Evolutionary conservation across 169 alveolate genomes (phyloP), one percentile per base, ranked within the genome.

Genomic region (Plasmodium blacklocki): DNA sequence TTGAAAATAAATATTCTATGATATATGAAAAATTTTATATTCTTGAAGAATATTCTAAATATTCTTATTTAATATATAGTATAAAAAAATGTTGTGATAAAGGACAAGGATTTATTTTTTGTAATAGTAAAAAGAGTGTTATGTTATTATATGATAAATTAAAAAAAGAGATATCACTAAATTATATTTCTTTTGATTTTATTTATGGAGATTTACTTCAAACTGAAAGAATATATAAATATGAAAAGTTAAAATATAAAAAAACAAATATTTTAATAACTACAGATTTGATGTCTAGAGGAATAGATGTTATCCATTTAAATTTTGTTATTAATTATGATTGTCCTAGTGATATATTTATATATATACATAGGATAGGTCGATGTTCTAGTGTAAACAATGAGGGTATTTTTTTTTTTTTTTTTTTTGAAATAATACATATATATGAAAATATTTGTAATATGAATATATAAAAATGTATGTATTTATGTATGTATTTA

Each of bases 171-270:
- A 45, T 68, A 9, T 45, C 80, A 0, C 56, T 68, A 21, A 83
- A 63, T 26, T 64, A 68, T 60, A 68, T 83, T 8, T 3, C 49
- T 12, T 68, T 83, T 19, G 99, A 98, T 83, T 98, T 97, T 95
- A 99, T 99, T 97, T 99, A 98, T 88, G 99, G 99, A 52, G 99
- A 98, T 74, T 95, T 98, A 98, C 98, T 97, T 64, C 99, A 98
- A 95, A 96, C 98, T 91, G 98, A 97, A 67, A 97, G 99, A 85
- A 99, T 98, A 88, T 94, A 97, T 73, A 97, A 98, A 86, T 96
- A 98, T 98, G 97, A 98, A 73, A 99, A 98, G 91, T 98, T 98
- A 96, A 98, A 99, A 88, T 96, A 98, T 32, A 99, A 99, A 29
- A 95, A 98, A 29, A 95, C 99, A 73, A 99, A 99, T 93, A 98